Evolutionary conservation across 2,329 filamentous ascomycete genomes (phyloP).

Genomic region (Westerdykella aurantiaca): DNA sequence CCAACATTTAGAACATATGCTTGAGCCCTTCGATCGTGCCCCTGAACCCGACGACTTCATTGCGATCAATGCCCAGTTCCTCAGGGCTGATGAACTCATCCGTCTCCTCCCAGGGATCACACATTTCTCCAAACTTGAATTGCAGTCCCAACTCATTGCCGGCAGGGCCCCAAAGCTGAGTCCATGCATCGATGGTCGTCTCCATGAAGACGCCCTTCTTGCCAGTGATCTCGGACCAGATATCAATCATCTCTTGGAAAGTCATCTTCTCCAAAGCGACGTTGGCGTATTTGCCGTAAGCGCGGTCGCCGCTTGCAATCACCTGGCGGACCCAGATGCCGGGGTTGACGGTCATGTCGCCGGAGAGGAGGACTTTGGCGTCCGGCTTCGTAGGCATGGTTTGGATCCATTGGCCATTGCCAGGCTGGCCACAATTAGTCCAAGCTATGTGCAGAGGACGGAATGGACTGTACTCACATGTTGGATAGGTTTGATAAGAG

Average conservation of each 20-base stretch:
- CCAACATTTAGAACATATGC: slow-evolving; percentile 1
- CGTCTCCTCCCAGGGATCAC: slow-evolving; percentile 21
- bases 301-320: slow-evolving; percentile 11
- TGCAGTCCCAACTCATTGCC: slow-evolving; percentile 22
- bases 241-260: slow-evolving; percentile 20
- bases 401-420: slow-evolving; percentile 19
- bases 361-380: slow-evolving; percentile 19
- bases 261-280: slow-evolving; percentile 22
- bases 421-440: slow-evolving; percentile 7
- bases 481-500: slow-evolving; percentile 19
- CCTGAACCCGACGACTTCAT: slow-evolving; percentile 21
- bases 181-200: slow-evolving; percentile 12
- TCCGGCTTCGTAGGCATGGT: slow-evolving; percentile 19
- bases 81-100: slow-evolving; percentile 18
- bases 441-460: not conserved
- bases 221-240: slow-evolving; percentile 24
- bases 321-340: slow-evolving; percentile 28
- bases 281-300: slow-evolving; percentile 21
- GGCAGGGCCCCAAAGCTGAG: slow-evolving; percentile 15
- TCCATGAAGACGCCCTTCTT: slow-evolving; percentile 22
- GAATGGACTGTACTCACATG: slow-evolving; percentile 11
- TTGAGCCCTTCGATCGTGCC: slow-evolving; percentile 13
- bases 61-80: slow-evolving; percentile 19
- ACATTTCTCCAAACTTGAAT: slow-evolving; percentile 24
- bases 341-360: slow-evolving; percentile 23